Percentiles rank a stretch among this genome's conserved stretches.
Conservation (phyloP, 2,329 filamentous ascomycete genomes). For the Pyricularia sp. region DNA sequence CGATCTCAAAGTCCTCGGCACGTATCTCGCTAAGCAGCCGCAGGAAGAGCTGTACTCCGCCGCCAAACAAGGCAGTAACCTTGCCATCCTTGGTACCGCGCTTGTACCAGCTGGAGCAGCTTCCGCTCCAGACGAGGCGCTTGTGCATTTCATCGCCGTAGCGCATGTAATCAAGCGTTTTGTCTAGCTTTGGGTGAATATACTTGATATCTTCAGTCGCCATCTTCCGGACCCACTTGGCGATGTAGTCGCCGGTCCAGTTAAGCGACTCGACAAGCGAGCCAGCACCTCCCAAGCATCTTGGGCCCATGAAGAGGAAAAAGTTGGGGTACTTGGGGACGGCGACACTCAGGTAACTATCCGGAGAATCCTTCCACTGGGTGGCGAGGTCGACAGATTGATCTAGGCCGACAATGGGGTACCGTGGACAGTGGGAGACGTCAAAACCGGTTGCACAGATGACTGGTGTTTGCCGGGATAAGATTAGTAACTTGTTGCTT, state of each 20-base stretch:
- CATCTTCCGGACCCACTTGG: slow-evolving; percentile 40
- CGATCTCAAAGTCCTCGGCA: slow-evolving; percentile 40
- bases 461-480: slow-evolving; percentile 19
- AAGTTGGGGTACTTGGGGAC: neutral
- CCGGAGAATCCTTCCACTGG: neutral
- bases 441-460: slow-evolving; percentile 51
- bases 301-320: neutral
- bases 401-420: neutral
- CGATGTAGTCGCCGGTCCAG: slow-evolving; percentile 32
- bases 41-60: slow-evolving; percentile 41
- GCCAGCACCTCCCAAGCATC: neutral
- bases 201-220: slow-evolving; percentile 40
- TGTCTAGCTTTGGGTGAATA: slow-evolving; percentile 40
- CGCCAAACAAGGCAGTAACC: slow-evolving; percentile 40
- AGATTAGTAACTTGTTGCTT: neutral
- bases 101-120: slow-evolving; percentile 44
- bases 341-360: neutral
- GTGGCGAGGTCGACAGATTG: neutral
- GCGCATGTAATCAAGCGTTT: slow-evolving; percentile 40
- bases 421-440: slow-evolving; percentile 1
- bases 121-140: slow-evolving; percentile 32
- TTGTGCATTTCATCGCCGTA: neutral
- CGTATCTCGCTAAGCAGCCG: slow-evolving; percentile 41
- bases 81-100: slow-evolving; percentile 29
- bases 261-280: neutral